These are phyloP conservation scores for Claviceps maximensis DNA, from an alignment of 2,329 filamentous ascomycete genomes.

Conservation along the genomic window DNA sequence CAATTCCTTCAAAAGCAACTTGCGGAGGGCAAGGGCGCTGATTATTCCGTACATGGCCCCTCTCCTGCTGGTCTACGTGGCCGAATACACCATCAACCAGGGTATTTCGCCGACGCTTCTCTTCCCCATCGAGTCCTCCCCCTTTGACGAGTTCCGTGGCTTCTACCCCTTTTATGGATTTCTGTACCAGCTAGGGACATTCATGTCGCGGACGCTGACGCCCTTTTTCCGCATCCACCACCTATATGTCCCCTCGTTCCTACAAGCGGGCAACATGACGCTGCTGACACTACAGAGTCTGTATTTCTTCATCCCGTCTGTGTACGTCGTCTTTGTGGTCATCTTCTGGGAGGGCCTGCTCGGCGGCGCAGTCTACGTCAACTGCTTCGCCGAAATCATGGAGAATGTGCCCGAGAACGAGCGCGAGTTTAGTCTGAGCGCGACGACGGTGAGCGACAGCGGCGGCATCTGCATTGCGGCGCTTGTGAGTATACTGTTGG, in stretches of 20 bases:
- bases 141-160: slow-evolving; percentile 67
- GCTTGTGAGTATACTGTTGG: slow-evolving; percentile 69
- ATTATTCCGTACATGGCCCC: slow-evolving; percentile 81
- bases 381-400: slow-evolving; percentile 88
- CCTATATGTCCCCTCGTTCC: slow-evolving; percentile 67
- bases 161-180: slow-evolving; percentile 95
- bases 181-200: slow-evolving; percentile 90
- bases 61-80: slow-evolving; percentile 80
- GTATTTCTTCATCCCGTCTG: slow-evolving; percentile 67
- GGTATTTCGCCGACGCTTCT: slow-evolving; percentile 81
- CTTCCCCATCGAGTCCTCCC: slow-evolving; percentile 64
- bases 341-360: slow-evolving; percentile 92
- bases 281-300: slow-evolving; percentile 66
- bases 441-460: slow-evolving; percentile 85
- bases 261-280: slow-evolving; percentile 68
- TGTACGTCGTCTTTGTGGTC: slow-evolving; percentile 74
- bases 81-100: slow-evolving; percentile 96
- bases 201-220: slow-evolving; percentile 82
- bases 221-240: slow-evolving; percentile 72
- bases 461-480: slow-evolving; percentile 82
- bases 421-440: slow-evolving; percentile 80
- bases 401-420: slow-evolving; percentile 66
- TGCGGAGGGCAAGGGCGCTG: slow-evolving; percentile 54
- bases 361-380: slow-evolving; percentile 87
- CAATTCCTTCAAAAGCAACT: slow-evolving; percentile 30